These are phyloP conservation scores for Pestalotiopsis sp. DNA, from an alignment of 2,329 filamentous ascomycete genomes.

Conservation along the genomic window DNA sequence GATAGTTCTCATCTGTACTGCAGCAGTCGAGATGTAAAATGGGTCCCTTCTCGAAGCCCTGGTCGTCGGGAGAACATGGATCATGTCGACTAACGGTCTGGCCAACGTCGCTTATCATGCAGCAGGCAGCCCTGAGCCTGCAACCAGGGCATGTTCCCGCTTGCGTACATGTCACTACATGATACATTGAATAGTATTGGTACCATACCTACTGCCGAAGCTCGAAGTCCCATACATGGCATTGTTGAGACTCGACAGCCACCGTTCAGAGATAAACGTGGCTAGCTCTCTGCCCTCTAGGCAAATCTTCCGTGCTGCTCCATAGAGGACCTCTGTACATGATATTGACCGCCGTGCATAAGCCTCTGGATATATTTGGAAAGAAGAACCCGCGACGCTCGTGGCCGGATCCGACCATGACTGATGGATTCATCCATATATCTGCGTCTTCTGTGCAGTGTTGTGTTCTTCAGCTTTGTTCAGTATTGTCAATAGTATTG, in stretches of 20 bases:
- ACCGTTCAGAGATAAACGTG: not conserved
- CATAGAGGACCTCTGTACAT: not conserved
- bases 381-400: not conserved
- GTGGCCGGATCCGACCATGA: not conserved
- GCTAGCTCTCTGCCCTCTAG: not conserved
- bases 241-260: not conserved
- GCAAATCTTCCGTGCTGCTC: not conserved
- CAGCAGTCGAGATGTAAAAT: not conserved
- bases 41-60: not conserved
- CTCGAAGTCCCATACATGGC: not conserved
- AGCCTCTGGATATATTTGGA: not conserved
- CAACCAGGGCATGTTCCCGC: not conserved
- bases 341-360: not conserved
- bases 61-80: not conserved
- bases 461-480: not conserved
- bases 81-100: not conserved
- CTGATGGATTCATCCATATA: not conserved
- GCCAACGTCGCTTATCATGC: slow-evolving; percentile 2
- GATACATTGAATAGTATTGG: not conserved
- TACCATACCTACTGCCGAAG: not conserved
- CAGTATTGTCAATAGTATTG: not conserved
- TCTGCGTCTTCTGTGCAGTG: not conserved
- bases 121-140: not conserved
- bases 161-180: not conserved
- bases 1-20: not conserved